These are phyloP conservation scores for Aspergillus tanneri DNA, from an alignment of 2,329 filamentous ascomycete species.

Conservation along the genomic window DNA sequence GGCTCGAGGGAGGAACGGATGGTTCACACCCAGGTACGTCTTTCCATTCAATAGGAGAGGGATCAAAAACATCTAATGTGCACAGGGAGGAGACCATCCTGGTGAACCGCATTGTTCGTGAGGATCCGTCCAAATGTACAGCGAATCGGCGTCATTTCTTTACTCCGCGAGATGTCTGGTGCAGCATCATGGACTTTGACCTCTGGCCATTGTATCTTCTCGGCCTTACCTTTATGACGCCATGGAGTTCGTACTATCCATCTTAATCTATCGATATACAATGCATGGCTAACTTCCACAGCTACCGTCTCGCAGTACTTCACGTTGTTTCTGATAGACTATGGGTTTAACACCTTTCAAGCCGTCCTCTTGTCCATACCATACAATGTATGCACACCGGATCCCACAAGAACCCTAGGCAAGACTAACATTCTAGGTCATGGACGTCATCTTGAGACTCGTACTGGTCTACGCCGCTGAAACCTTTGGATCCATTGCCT, in stretches of 20 bases:
- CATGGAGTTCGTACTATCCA: constrained; percentile 18
- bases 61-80: background rate
- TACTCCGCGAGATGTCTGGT: constrained; percentile 47
- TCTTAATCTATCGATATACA: too few species aligned
- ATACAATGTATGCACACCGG: constrained; percentile 36
- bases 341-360: constrained; percentile 57
- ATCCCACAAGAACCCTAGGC: constrained; percentile 27
- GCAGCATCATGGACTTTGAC: constrained; percentile 53
- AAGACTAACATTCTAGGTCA: constrained; percentile 7
- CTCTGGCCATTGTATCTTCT: constrained; percentile 56
- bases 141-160: constrained; percentile 58
- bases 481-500: constrained; percentile 49
- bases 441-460: constrained; percentile 16
- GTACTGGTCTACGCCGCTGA: constrained; percentile 33
- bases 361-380: constrained; percentile 60
- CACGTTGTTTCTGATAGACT: constrained; percentile 42
- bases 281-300: too few species aligned
- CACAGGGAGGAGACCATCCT: constrained; percentile 62
- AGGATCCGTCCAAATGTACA: constrained; percentile 54
- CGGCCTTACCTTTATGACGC: constrained; percentile 41
- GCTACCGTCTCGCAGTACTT: constrained; percentile 29
- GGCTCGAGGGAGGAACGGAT: constrained; percentile 49
- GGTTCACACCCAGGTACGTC: constrained; percentile 57
- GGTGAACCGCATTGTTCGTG: constrained; percentile 58
- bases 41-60: background rate